phyloP scores from a whole-genome alignment of 78 protist species.

The Protostelium mycophagum region DNA sequence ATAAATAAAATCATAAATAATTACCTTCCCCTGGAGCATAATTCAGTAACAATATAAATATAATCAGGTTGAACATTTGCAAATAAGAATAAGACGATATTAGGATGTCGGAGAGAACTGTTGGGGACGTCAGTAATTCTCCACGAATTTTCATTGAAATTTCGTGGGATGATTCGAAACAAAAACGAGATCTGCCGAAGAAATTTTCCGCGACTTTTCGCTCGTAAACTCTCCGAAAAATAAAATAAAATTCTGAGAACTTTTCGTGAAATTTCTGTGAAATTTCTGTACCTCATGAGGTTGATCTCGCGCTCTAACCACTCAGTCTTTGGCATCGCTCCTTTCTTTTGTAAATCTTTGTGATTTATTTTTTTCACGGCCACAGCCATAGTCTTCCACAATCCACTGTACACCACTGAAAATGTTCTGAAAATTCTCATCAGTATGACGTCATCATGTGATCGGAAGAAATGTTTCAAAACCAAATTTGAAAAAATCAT shows the following conservation, averaged over 20 bases:
- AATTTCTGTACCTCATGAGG: neutral
- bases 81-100: conserved; percentile 34
- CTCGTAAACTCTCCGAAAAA: too few relatives aligned
- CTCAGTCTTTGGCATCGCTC: too few relatives aligned
- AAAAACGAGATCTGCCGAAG: too few relatives aligned
- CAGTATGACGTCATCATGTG: too few relatives aligned
- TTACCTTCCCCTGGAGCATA: neutral
- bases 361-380: neutral
- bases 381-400: neutral
- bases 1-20: neutral
- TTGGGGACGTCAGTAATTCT: too few relatives aligned
- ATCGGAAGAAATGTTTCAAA: too few relatives aligned
- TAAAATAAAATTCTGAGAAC: too few relatives aligned
- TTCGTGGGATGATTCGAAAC: too few relatives aligned
- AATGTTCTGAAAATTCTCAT: neutral
- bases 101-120: conserved; percentile 41
- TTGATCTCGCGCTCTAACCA: neutral
- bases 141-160: too few relatives aligned
- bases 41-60: neutral
- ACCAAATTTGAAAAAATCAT: too few relatives aligned
- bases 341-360: neutral
- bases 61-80: neutral
- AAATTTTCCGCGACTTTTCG: too few relatives aligned
- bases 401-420: neutral
- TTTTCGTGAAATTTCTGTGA: too few relatives aligned